Conservation (phyloP, 352 stramenopile species). For the Aphanomyces euteiches region DNA sequence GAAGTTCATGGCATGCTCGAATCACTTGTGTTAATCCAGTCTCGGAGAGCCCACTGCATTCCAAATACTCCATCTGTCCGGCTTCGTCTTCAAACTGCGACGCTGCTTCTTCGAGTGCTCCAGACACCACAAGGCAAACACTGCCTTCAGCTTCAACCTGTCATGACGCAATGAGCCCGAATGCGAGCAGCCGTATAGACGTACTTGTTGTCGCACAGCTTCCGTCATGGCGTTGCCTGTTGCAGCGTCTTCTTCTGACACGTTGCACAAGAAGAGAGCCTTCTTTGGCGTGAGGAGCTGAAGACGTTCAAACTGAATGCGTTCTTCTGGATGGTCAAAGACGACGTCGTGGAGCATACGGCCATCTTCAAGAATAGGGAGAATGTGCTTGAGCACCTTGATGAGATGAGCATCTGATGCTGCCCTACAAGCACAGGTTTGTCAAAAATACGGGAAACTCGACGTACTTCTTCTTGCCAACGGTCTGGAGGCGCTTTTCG, state of each 20-base stretch:
- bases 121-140: slow-evolving; percentile 70
- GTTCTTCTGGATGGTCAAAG: slow-evolving; percentile 81
- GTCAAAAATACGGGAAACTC: background rate
- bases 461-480: slow-evolving; percentile 73
- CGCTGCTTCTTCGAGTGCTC: slow-evolving; percentile 69
- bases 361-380: slow-evolving; percentile 80
- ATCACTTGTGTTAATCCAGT: slow-evolving; percentile 85
- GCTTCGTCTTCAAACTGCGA: slow-evolving; percentile 83
- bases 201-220: slow-evolving; percentile 47
- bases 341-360: slow-evolving; percentile 50
- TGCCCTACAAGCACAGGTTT: background rate
- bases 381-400: slow-evolving; percentile 50
- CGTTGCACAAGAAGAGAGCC: slow-evolving; percentile 97
- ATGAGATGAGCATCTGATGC: background rate
- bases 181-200: slow-evolving; percentile 11
- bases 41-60: slow-evolving; percentile 66
- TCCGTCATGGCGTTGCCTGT: slow-evolving; percentile 92
- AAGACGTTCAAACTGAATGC: slow-evolving; percentile 76
- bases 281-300: slow-evolving; percentile 89
- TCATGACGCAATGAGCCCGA: slow-evolving; percentile 8
- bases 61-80: slow-evolving; percentile 93
- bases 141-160: slow-evolving; percentile 62
- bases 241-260: slow-evolving; percentile 92
- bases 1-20: slow-evolving; percentile 86
- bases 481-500: slow-evolving; percentile 55